These are phyloP conservation scores for Calonectria ilicicola DNA, from an alignment of 2,329 filamentous ascomycete genomes.

Conservation along the genomic window DNA sequence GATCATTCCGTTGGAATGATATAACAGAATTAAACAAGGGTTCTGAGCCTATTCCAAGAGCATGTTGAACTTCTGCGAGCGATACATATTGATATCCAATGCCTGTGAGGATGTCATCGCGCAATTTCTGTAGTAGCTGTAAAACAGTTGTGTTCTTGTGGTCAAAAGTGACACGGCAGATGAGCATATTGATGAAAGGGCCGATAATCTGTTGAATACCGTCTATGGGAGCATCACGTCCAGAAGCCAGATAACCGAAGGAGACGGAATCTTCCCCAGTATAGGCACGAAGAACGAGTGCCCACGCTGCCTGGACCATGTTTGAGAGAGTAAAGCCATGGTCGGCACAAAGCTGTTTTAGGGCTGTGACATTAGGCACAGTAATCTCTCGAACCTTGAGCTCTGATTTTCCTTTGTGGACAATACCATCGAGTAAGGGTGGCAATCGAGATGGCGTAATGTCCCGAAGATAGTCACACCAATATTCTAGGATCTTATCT, in stretches of 20 bases:
- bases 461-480: not conserved
- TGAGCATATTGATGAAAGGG: slow-evolving; percentile 1
- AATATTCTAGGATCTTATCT: not conserved
- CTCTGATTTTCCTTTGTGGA: not conserved
- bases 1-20: not conserved
- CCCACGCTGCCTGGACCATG: not conserved
- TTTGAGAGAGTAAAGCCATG: slow-evolving; percentile 1
- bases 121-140: not conserved
- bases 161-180: not conserved
- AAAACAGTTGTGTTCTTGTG: not conserved
- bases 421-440: not conserved
- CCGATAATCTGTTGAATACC: not conserved
- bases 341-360: not conserved
- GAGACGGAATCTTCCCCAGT: not conserved
- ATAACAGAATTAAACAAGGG: not conserved
- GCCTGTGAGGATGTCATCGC: not conserved
- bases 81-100: slow-evolving; percentile 1
- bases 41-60: not conserved
- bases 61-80: not conserved
- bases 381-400: not conserved
- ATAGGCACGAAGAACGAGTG: not conserved
- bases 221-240: not conserved
- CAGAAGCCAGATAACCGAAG: not conserved
- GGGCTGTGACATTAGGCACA: not conserved
- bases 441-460: not conserved